Base-by-base conservation (phyloP, 106 monocot genomes). In the Chionographis japonica region DNA sequence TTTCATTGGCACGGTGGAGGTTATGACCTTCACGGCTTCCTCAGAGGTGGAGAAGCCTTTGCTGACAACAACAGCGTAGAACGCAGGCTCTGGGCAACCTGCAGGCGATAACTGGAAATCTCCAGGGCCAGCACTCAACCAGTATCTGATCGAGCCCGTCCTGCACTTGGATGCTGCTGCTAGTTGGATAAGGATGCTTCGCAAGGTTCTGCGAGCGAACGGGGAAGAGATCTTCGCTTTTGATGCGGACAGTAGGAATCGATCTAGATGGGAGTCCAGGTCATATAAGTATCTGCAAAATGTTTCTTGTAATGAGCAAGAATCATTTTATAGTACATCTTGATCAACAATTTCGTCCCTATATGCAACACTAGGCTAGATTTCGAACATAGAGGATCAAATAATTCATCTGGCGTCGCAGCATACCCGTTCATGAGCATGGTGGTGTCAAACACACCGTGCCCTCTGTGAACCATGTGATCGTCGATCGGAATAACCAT, bases 1-100 rank as follows among this genome's bases (percentile, higher is more conserved):
- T 66, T 95, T 95, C 91, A 95, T 95, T 1, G 94, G 94, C 12
- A 88, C 58, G n/a, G 73, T 75, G 35, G 94, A 76, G 8, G 94
- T 95, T 1, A 91, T 76, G 4, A 80, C 90, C 61, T 91, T 81
- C 18, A 94, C 94, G 7, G 90, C 94, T 52, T 83, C 58, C 50
- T 77, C 80, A 56, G 71, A 63, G 58, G 78, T 90, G 7, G 68
- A 61, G 67, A 60, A 90, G 42, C 88, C 74, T 20, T 79, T 71
- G 4, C 76, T 69, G 6, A 95, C 73, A 14, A 88, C 91, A 1
- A 95, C 76, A 2, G 84, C 94, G 51, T 95, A 95, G 81, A 95
- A 91, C 18, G 72, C 68, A 2, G 91, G 72, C 16, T 75, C 66
- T 1, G 78, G 62, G 61, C 85, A 85, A 41, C 83, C 81, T 54